A percentile compares a stretch with the other conserved stretches of the same genome.
These are phyloP conservation scores for Ogataea trehaloabstinens DNA, from an alignment of 805 yeast genomes.

Conservation along the genomic window DNA sequence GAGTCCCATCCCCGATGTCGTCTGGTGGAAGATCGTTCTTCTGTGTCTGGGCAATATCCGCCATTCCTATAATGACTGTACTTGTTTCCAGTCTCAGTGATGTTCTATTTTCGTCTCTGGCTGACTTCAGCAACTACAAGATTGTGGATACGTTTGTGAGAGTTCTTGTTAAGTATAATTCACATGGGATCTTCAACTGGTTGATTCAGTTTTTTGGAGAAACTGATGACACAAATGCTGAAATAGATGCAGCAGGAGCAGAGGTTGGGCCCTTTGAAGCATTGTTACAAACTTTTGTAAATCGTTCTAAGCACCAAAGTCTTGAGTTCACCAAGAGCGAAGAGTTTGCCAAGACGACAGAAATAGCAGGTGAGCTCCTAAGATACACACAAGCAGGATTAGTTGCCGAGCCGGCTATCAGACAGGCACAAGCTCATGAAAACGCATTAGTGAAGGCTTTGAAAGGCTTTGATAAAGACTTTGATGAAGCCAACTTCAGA, in stretches of 20 bases:
- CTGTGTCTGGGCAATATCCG: conserved; percentile 75
- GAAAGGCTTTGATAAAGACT: conserved; percentile 16
- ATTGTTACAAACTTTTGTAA: conserved; percentile 20
- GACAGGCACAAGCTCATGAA: conserved; percentile 4
- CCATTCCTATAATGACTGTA: conserved; percentile 86
- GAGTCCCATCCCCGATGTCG: conserved; percentile 63
- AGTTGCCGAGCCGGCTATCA: not conserved
- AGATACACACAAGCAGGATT: conserved; percentile 24
- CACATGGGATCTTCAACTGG: conserved; percentile 5
- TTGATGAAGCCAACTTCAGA: conserved; percentile 11
- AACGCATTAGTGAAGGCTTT: conserved; percentile 11
- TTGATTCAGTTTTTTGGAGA: conserved; percentile 9
- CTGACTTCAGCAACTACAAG: conserved; percentile 15
- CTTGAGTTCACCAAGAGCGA: conserved; percentile 19
- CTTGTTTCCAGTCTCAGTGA: conserved; percentile 74
- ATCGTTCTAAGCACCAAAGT: conserved; percentile 13
- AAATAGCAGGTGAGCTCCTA: conserved; percentile 19
- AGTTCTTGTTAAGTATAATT: conserved; percentile 4
- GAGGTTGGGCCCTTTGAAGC: conserved; percentile 16
- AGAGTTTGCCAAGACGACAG: conserved; percentile 14
- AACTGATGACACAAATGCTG: conserved; percentile 2
- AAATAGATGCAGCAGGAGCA: not conserved
- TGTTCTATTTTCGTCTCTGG: conserved; percentile 37
- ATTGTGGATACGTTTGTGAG: conserved; percentile 12
- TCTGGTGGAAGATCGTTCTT: conserved; percentile 72